These are phyloP conservation scores for Candida maltosa DNA, from an alignment of 805 yeast species.

Conservation along the genomic window DNA sequence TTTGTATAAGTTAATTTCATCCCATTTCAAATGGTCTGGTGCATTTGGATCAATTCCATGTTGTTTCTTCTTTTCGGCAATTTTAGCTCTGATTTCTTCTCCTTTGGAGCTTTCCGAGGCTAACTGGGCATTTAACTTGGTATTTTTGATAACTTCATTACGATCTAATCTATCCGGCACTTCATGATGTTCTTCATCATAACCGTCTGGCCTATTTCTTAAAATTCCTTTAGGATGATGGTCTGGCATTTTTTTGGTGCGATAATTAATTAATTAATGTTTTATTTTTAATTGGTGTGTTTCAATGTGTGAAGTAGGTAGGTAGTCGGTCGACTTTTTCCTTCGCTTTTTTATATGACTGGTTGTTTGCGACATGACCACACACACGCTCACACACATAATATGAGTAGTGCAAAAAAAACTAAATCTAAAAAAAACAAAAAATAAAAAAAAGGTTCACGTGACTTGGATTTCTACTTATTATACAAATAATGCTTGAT, in stretches of 20 bases:
- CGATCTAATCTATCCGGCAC: slow-evolving; percentile 45
- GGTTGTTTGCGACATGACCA: too few relatives aligned
- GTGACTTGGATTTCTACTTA: slow-evolving; percentile 1
- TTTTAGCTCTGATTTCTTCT: slow-evolving; percentile 43
- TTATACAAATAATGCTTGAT: background rate
- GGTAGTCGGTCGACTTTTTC: too few relatives aligned
- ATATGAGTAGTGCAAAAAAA: background rate
- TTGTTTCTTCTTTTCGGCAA: slow-evolving; percentile 33
- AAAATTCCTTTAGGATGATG: slow-evolving; percentile 44
- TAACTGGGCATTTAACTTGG: slow-evolving; percentile 67
- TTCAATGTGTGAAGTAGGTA: too few relatives aligned
- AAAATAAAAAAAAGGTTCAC: background rate
- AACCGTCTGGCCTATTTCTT: slow-evolving; percentile 41
- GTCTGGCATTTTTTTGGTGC: too few relatives aligned
- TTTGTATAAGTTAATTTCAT: slow-evolving; percentile 68
- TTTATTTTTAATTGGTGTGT: too few relatives aligned
- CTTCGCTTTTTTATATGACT: too few relatives aligned
- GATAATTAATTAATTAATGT: too few relatives aligned
- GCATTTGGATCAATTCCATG: slow-evolving; percentile 1
- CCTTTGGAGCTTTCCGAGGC: slow-evolving; percentile 36
- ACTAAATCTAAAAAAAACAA: too few relatives aligned
- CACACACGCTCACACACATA: background rate
- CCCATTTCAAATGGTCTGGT: slow-evolving; percentile 68
- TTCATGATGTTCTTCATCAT: background rate
- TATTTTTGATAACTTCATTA: slow-evolving; percentile 74